phyloP scores from a whole-genome alignment of 345 rosid species.

The Alliaria petiolata region DNA sequence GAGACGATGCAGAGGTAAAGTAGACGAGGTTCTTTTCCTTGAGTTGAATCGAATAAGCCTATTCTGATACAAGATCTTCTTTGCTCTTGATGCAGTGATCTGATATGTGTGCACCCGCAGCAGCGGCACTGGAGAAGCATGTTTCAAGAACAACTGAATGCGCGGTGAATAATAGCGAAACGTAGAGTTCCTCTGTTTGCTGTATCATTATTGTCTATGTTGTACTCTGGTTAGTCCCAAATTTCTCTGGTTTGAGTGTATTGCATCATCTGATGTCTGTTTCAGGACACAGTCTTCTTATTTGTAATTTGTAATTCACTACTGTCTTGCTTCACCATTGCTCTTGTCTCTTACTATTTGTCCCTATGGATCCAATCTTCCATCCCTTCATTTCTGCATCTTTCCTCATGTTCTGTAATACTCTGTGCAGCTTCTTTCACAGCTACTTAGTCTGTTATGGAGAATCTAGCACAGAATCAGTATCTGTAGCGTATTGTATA shows the following conservation, averaged over 20 bases:
- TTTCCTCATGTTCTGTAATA: background rate
- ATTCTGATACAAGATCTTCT: background rate
- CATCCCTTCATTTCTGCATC: background rate
- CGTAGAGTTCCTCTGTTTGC: constrained; percentile 8
- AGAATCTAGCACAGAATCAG: background rate
- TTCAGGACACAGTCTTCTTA: background rate
- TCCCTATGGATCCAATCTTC: background rate
- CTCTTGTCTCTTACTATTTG: background rate
- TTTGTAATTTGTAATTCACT: constrained; percentile 7
- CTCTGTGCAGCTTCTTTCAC: background rate
- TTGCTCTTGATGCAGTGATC: constrained; percentile 22
- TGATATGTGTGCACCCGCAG: constrained; percentile 19
- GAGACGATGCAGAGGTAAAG: constrained; percentile 34
- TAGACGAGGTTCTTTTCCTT: background rate
- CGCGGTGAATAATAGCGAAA: constrained; percentile 28
- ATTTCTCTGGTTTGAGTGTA: constrained; percentile 17
- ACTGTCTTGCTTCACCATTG: background rate
- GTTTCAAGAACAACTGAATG: constrained; percentile 23
- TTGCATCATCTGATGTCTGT: constrained; percentile 7
- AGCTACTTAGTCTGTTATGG: background rate
- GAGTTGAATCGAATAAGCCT: background rate
- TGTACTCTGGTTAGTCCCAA: constrained; percentile 15
- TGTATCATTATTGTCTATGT: constrained; percentile 23
- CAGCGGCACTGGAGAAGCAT: constrained; percentile 8
- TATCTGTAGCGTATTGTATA: background rate